Percentiles rank a stretch among this genome's conserved stretches.
Evolutionary conservation across 2,329 filamentous ascomycete genomes (phyloP).

Genomic region (Sclerotinia sclerotiorum): DNA sequence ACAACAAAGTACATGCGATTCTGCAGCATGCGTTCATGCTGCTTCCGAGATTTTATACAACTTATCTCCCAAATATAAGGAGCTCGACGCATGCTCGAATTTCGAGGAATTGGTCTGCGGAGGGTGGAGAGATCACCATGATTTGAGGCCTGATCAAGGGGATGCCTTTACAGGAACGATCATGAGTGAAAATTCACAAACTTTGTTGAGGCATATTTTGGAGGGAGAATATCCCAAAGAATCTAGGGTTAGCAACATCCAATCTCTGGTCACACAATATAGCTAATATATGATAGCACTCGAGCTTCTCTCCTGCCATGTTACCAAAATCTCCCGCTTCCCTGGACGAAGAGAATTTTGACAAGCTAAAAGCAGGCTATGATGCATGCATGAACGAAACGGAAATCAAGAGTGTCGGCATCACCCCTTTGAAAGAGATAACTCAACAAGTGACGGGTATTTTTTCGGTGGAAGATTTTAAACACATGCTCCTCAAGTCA

Average conservation of each 20-base stretch:
- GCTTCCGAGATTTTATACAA: constrained; percentile 62
- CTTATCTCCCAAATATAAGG: constrained; percentile 59
- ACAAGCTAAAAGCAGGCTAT: constrained; percentile 64
- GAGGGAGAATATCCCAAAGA: constrained; percentile 55
- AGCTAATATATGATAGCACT: constrained; percentile 44
- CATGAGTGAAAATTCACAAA: constrained; percentile 60
- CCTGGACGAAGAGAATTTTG: constrained; percentile 61
- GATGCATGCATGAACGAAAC: constrained; percentile 65
- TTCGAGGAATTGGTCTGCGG: constrained; percentile 69
- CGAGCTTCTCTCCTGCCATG: constrained; percentile 49
- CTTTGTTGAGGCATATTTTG: constrained; percentile 60
- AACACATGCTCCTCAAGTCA: constrained; percentile 28
- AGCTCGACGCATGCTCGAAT: constrained; percentile 66
- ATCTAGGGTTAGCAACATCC: constrained; percentile 40
- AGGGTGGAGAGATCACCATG: constrained; percentile 63
- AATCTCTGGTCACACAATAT: neutral
- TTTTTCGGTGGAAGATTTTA: constrained; percentile 42
- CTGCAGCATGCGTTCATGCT: constrained; percentile 62
- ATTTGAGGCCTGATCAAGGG: constrained; percentile 63
- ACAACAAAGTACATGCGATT: constrained; percentile 48
- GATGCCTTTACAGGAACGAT: constrained; percentile 59
- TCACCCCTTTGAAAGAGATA: constrained; percentile 55
- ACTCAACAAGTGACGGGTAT: constrained; percentile 52
- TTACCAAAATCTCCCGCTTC: constrained; percentile 43
- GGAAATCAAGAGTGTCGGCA: constrained; percentile 54